Conservation (phyloP, 345 rosid genomes). For the Brassica incana region DNA sequence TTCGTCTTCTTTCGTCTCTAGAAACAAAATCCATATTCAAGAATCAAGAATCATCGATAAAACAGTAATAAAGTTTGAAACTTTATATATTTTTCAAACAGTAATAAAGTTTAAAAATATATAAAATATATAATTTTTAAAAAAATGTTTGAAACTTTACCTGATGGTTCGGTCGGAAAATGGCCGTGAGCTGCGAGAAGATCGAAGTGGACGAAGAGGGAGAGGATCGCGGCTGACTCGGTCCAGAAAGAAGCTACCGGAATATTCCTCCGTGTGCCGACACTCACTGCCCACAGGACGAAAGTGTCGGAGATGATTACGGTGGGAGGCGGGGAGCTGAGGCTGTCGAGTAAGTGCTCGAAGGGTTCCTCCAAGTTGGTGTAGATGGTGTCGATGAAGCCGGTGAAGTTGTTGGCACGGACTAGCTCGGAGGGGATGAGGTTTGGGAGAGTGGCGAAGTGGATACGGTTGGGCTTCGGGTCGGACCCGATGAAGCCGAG, state of each 20-base stretch:
- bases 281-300: constrained; percentile 43
- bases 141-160: constrained; percentile 15
- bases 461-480: constrained; percentile 40
- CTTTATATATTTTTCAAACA: not conserved
- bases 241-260: constrained; percentile 60
- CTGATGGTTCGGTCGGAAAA: constrained; percentile 35
- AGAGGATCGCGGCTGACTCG: constrained; percentile 41
- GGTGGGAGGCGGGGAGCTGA: constrained; percentile 25
- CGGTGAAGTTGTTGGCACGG: constrained; percentile 23
- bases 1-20: constrained; percentile 30
- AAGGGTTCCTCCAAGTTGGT: constrained; percentile 45
- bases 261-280: constrained; percentile 46
- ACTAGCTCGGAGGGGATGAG: constrained; percentile 37
- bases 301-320: constrained; percentile 44
- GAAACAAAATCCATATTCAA: not conserved
- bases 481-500: constrained; percentile 48
- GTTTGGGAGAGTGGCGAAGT: constrained; percentile 35
- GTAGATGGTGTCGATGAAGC: constrained; percentile 25
- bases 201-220: constrained; percentile 28
- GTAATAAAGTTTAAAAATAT: not conserved
- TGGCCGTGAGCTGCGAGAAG: constrained; percentile 35
- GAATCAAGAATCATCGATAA: not conserved
- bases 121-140: too few species aligned
- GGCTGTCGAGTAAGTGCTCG: constrained; percentile 43
- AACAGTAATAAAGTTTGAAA: not conserved